These are phyloP conservation scores for Yamadazyma kanchanaburiensis DNA, from an alignment of 1,139 yeast species.

Conservation along the genomic window DNA sequence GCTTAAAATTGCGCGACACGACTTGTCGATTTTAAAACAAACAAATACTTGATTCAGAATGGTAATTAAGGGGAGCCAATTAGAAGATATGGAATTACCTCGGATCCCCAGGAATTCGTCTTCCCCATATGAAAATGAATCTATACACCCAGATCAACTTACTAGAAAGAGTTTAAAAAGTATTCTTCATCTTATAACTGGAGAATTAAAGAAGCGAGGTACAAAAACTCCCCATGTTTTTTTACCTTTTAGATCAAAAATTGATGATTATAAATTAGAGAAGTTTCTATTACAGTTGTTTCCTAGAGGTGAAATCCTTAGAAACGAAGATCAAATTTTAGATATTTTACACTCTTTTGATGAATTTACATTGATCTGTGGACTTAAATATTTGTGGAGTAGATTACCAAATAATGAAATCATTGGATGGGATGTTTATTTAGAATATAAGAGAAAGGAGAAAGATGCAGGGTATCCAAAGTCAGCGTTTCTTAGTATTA, in stretches of 20 bases:
- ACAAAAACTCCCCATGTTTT: slow-evolving; percentile 61
- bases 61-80: slow-evolving; percentile 9
- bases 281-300: slow-evolving; percentile 50
- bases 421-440: slow-evolving; percentile 83
- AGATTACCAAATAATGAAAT: slow-evolving; percentile 76
- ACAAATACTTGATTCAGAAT: slow-evolving; percentile 3
- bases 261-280: slow-evolving; percentile 55
- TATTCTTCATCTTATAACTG: slow-evolving; percentile 63
- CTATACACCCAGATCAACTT: slow-evolving; percentile 35
- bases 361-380: slow-evolving; percentile 67
- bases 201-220: slow-evolving; percentile 56
- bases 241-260: slow-evolving; percentile 67
- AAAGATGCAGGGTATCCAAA: slow-evolving; percentile 62
- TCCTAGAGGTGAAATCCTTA: slow-evolving; percentile 44
- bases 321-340: slow-evolving; percentile 29
- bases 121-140: too few relatives aligned
- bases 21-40: slow-evolving; percentile 3
- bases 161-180: slow-evolving; percentile 62
- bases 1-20: slow-evolving; percentile 1
- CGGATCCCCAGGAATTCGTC: slow-evolving; percentile 19
- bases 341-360: slow-evolving; percentile 46
- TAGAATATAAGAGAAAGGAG: slow-evolving; percentile 65
- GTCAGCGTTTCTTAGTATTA: slow-evolving; percentile 69
- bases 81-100: slow-evolving; percentile 24
- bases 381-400: slow-evolving; percentile 82